A percentile compares a stretch with the other conserved stretches of the same genome.
Evolutionary conservation across 2,329 filamentous ascomycete species (phyloP).

Genomic region (Metarhizium anisopliae): DNA sequence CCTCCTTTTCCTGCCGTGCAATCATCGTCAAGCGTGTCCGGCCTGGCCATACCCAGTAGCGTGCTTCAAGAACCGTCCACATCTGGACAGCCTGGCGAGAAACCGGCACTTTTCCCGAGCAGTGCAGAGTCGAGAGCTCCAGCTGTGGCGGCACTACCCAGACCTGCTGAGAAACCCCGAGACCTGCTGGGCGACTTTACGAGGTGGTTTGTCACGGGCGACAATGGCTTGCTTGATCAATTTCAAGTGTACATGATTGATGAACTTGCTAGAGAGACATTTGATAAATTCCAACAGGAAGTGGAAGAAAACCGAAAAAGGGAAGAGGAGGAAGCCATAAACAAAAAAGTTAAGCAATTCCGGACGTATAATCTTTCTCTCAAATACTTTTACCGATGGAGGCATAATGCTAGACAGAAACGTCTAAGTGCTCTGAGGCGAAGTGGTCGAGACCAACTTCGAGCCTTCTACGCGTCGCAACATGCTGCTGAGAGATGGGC

Average conservation of each 20-base stretch:
- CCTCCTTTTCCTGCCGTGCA: not conserved
- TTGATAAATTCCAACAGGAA: conserved; percentile 28
- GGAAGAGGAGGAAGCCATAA: conserved; percentile 38
- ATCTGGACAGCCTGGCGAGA: not conserved
- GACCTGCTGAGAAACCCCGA: conserved; percentile 12
- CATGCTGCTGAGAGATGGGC: conserved; percentile 21
- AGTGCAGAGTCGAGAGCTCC: not conserved
- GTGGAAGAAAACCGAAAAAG: conserved; percentile 31
- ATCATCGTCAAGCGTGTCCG: not conserved
- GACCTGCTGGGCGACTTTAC: conserved; percentile 41
- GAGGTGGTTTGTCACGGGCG: conserved; percentile 45
- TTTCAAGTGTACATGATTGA: conserved; percentile 38
- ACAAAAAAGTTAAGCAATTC: conserved; percentile 39
- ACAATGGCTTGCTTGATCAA: conserved; percentile 42
- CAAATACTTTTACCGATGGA: conserved; percentile 51
- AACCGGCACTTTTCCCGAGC: not conserved
- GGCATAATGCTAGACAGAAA: conserved; percentile 36
- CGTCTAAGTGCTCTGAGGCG: conserved; percentile 41
- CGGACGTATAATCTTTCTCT: conserved; percentile 39
- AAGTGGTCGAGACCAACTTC: conserved; percentile 41
- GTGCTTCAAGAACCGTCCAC: not conserved
- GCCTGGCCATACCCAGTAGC: not conserved
- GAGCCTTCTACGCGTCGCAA: conserved; percentile 33
- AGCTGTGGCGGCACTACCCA: not conserved
- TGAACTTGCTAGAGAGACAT: conserved; percentile 33